Evolutionary conservation across 2,329 filamentous ascomycete genomes (phyloP).

Genomic region (Parafenestella ontariensis): DNA sequence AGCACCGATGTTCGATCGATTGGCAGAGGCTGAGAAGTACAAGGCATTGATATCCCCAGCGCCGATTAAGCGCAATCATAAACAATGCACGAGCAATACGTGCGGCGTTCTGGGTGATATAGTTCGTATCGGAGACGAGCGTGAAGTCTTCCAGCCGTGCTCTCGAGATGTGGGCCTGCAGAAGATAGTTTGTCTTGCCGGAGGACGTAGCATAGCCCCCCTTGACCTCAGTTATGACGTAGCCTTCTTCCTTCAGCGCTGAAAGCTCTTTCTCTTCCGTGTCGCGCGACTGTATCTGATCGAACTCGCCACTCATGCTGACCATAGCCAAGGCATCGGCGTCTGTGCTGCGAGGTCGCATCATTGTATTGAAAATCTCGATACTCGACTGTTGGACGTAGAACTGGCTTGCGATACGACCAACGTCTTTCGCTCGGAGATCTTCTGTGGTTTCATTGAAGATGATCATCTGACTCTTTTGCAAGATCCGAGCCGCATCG

Average conservation of each 20-base stretch:
- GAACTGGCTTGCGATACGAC: slow-evolving; percentile 94
- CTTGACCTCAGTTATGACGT: slow-evolving; percentile 77
- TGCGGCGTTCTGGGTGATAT: slow-evolving; percentile 93
- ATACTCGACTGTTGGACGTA: slow-evolving; percentile 94
- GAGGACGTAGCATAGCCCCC: slow-evolving; percentile 73
- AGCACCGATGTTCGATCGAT: slow-evolving; percentile 94
- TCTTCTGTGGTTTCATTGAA: slow-evolving; percentile 96
- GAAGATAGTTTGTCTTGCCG: slow-evolving; percentile 91
- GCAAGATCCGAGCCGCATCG: slow-evolving; percentile 83
- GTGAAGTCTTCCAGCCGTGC: slow-evolving; percentile 92
- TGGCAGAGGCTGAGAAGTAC: slow-evolving; percentile 92
- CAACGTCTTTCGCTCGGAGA: slow-evolving; percentile 91
- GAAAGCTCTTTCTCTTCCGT: slow-evolving; percentile 88
- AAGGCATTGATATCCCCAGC: slow-evolving; percentile 95
- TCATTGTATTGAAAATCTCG: slow-evolving; percentile 95
- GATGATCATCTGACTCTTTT: slow-evolving; percentile 98
- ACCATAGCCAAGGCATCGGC: slow-evolving; percentile 96
- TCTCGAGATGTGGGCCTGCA: slow-evolving; percentile 92
- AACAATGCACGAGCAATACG: slow-evolving; percentile 94
- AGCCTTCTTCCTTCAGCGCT: slow-evolving; percentile 69
- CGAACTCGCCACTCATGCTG: slow-evolving; percentile 95
- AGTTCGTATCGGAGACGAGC: slow-evolving; percentile 87
- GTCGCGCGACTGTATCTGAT: slow-evolving; percentile 93
- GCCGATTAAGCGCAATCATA: slow-evolving; percentile 94
- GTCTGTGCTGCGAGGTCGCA: slow-evolving; percentile 84